A percentile compares a stretch with the other conserved stretches of the same genome.
These are phyloP conservation scores for Alliaria petiolata DNA, from an alignment of 345 rosid species.

Conservation along the genomic window DNA sequence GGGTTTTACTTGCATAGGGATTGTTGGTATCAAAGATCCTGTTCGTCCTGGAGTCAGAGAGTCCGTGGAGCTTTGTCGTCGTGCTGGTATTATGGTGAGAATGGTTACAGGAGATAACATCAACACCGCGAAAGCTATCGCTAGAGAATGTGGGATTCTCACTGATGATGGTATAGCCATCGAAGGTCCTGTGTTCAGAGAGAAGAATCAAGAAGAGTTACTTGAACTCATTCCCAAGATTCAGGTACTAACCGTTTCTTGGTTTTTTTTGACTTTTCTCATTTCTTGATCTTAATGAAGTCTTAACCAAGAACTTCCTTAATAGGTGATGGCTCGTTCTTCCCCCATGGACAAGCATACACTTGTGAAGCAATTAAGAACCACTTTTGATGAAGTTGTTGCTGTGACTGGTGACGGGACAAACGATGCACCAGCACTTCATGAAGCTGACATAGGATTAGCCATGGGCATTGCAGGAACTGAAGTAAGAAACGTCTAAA, in stretches of 20 bases:
- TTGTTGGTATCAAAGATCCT: slow-evolving; percentile 90
- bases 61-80: slow-evolving; percentile 74
- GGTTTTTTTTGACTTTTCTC: neutral
- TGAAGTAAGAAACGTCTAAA: slow-evolving; percentile 41
- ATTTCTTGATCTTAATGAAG: neutral
- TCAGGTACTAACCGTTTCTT: slow-evolving; percentile 46
- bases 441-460: slow-evolving; percentile 92
- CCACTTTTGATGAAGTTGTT: slow-evolving; percentile 79
- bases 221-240: slow-evolving; percentile 72
- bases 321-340: slow-evolving; percentile 92
- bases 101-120: slow-evolving; percentile 97
- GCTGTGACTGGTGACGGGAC: slow-evolving; percentile 96
- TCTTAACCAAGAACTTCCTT: neutral
- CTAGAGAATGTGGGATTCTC: slow-evolving; percentile 90
- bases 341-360: slow-evolving; percentile 91
- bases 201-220: slow-evolving; percentile 69
- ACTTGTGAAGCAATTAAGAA: slow-evolving; percentile 72
- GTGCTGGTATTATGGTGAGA: slow-evolving; percentile 80
- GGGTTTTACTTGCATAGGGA: slow-evolving; percentile 70
- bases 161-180: slow-evolving; percentile 81
- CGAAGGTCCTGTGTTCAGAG: slow-evolving; percentile 85
- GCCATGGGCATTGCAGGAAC: slow-evolving; percentile 99
- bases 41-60: slow-evolving; percentile 94
- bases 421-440: slow-evolving; percentile 94
- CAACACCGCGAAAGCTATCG: slow-evolving; percentile 88